These are phyloP conservation scores for Plantago elongata DNA, from an alignment of 257 asterid species.

Conservation along the genomic window DNA sequence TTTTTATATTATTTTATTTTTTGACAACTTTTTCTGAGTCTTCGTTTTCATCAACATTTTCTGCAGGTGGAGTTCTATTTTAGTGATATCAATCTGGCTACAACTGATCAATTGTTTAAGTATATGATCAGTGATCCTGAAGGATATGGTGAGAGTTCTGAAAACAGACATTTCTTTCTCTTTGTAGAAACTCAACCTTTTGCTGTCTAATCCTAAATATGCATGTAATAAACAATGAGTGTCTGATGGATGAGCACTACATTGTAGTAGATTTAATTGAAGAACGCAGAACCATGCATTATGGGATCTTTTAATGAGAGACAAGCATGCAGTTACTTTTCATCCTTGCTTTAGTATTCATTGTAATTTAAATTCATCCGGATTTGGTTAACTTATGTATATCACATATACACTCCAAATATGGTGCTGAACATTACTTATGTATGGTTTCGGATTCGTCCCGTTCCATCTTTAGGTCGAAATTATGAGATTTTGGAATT, in stretches of 20 bases:
- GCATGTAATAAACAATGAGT: not conserved
- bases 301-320: too few relatives aligned
- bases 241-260: conserved; percentile 5
- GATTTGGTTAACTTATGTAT: too few relatives aligned
- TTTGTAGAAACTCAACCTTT: conserved; percentile 6
- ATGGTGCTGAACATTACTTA: too few relatives aligned
- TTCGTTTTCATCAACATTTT: not conserved
- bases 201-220: not conserved
- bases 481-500: too few relatives aligned
- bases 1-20: not conserved
- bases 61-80: conserved; percentile 85
- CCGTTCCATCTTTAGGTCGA: too few relatives aligned
- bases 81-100: conserved; percentile 88
- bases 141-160: conserved; percentile 65
- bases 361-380: too few relatives aligned
- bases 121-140: conserved; percentile 76
- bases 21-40: not conserved
- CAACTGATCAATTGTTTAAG: conserved; percentile 75
- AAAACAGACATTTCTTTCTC: conserved; percentile 5
- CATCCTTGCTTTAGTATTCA: not conserved
- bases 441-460: too few relatives aligned
- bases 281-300: not conserved
- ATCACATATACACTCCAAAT: too few relatives aligned
- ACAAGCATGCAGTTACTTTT: not conserved
- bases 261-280: conserved; percentile 15